These are phyloP conservation scores for Angophora floribunda DNA, from an alignment of 345 rosid genomes.

Conservation along the genomic window DNA sequence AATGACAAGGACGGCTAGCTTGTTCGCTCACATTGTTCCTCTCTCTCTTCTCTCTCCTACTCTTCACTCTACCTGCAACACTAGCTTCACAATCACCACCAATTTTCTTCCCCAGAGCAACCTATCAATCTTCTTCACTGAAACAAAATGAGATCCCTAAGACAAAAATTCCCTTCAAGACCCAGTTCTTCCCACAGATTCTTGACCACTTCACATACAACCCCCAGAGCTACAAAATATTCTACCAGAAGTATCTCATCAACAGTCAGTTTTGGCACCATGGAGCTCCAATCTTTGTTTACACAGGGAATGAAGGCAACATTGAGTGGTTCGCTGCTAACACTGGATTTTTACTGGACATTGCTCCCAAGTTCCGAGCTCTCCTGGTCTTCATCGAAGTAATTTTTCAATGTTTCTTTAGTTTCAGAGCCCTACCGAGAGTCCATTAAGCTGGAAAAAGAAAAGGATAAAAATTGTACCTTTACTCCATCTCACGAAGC, in stretches of 20 bases:
- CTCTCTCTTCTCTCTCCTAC: slow-evolving; percentile 1
- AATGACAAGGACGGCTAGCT: not conserved
- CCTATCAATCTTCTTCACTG: slow-evolving; percentile 12
- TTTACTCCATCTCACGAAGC: not conserved
- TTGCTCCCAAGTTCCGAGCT: slow-evolving; percentile 76
- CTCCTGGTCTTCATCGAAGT: slow-evolving; percentile 79
- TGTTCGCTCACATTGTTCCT: not conserved
- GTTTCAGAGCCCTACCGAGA: not conserved
- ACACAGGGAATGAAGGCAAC: slow-evolving; percentile 79
- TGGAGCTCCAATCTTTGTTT: slow-evolving; percentile 63
- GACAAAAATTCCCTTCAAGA: slow-evolving; percentile 23
- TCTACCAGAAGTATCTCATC: slow-evolving; percentile 67
- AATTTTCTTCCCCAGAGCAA: slow-evolving; percentile 16
- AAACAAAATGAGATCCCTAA: slow-evolving; percentile 4
- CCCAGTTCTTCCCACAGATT: slow-evolving; percentile 58
- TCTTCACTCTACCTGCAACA: slow-evolving; percentile 1
- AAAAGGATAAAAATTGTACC: not conserved
- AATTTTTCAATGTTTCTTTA: not conserved
- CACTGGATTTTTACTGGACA: slow-evolving; percentile 72
- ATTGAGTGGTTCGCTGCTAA: slow-evolving; percentile 82
- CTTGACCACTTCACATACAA: slow-evolving; percentile 68
- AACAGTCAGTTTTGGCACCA: slow-evolving; percentile 38
- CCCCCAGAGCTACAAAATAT: slow-evolving; percentile 42
- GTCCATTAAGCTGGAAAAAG: not conserved
- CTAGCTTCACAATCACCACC: slow-evolving; percentile 9